Base-by-base conservation (phyloP, 768 basidiomycete genomes). In the Naganishia randhawae region DNA sequence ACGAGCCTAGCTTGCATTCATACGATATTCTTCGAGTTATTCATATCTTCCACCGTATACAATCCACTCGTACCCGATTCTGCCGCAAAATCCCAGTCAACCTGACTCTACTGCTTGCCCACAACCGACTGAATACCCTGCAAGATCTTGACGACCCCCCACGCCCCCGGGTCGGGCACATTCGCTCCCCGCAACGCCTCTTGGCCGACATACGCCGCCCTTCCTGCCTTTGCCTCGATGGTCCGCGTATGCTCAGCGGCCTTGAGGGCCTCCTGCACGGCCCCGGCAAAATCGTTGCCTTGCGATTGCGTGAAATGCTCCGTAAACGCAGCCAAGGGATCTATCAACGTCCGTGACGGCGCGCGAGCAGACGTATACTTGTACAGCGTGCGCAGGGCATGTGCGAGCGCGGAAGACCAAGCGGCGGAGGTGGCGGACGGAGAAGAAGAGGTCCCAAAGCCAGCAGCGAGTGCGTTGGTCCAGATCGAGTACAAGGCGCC, bases 401-500 rank as follows among this genome's bases (percentile, higher is more conserved):
- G 80, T 6, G 79, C 74, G 54, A 90, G 83, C 5, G 89, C 87
- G 27, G 73, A 68, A 25, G 83, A 80, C 91, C 91, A 94, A 11
- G 84, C 81, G 33, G 83, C 81, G 3, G 80, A 77, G 0, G 85
- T 85, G n/a, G 84, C 80, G 17, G 80, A 76, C 35, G 74, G 77
- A 9, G 33, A 27, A n/a, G 41, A 19, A 14, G 54, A 53, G 14
- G 42, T 75, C 11, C 74, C 89, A 11, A 95, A 85, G 4, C 86
- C 89, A 13, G 91, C 91, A 82, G 93, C 92, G 82, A 92, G 53
- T 17, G 63, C 69, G 64, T 65, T 65, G 19, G 65, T 51, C 42
- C 53, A 94, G 69, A 95, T 94, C 1, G 92, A 92, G 78, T 93
- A 95, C 31, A 95, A 78, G 0, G 92, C 91, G 3, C 92, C 92